Evolutionary conservation across 1,284 basidiomycete genomes (phyloP).

Genomic region (Leccinum griseonigrum): DNA sequence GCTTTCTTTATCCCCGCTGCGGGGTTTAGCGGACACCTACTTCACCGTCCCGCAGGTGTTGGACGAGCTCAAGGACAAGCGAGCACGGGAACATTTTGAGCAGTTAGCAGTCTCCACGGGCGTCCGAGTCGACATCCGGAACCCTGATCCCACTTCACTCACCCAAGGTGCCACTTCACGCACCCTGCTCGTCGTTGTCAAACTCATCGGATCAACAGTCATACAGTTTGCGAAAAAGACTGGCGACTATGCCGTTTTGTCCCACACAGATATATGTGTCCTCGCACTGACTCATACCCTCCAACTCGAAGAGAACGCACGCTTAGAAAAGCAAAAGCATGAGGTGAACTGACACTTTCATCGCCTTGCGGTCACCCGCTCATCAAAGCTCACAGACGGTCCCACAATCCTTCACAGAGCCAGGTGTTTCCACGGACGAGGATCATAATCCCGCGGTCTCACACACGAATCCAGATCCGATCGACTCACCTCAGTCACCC

Average conservation of each 20-base stretch:
- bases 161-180: conserved; percentile 64
- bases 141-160: conserved; percentile 72
- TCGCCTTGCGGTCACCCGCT: not conserved
- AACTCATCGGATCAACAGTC: conserved; percentile 47
- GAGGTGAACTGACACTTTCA: conserved; percentile 14
- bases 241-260: conserved; percentile 94
- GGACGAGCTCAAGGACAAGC: conserved; percentile 83
- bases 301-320: conserved; percentile 45
- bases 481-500: conserved; percentile 2
- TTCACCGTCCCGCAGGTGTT: conserved; percentile 89
- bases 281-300: conserved; percentile 87
- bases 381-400: conserved; percentile 12
- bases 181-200: conserved; percentile 4
- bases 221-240: conserved; percentile 94
- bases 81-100: conserved; percentile 83
- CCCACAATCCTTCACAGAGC: conserved; percentile 22
- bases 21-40: conserved; percentile 80
- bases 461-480: conserved; percentile 1
- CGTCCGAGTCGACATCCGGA: conserved; percentile 71
- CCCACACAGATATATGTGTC: conserved; percentile 88
- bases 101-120: conserved; percentile 71
- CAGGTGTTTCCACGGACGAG: conserved; percentile 48
- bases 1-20: conserved; percentile 80
- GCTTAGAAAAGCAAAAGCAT: conserved; percentile 12
- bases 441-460: not conserved